A percentile compares a stretch with the other conserved stretches of the same genome.
These are phyloP conservation scores for Blepharisma japonicum DNA, from an alignment of 73 alveolate genomes.

Conservation along the genomic window DNA sequence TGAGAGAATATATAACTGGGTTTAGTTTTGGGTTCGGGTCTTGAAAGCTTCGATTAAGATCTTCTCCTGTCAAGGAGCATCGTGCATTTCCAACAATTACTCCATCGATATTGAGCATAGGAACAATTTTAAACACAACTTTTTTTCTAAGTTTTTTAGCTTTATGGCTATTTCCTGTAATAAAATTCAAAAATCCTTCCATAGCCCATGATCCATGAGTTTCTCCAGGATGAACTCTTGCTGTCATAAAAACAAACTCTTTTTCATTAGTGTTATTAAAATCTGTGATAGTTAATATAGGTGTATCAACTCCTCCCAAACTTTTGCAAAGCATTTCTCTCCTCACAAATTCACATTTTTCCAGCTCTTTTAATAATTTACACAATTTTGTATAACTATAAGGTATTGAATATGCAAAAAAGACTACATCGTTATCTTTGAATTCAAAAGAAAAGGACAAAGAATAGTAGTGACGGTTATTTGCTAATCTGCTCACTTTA, in stretches of 20 bases:
- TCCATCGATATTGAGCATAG: conserved; percentile 83
- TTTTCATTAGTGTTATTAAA: conserved; percentile 50
- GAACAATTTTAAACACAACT: conserved; percentile 71
- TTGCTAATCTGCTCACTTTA: conserved; percentile 75
- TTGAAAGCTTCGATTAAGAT: conserved; percentile 76
- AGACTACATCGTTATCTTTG: conserved; percentile 90
- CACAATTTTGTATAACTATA: conserved; percentile 78
- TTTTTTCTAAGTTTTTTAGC: conserved; percentile 76
- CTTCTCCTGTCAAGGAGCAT: conserved; percentile 63
- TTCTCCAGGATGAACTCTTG: conserved; percentile 91
- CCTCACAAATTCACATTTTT: conserved; percentile 49
- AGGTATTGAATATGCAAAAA: conserved; percentile 93
- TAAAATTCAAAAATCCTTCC: conserved; percentile 77
- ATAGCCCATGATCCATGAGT: conserved; percentile 75
- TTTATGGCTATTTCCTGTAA: conserved; percentile 69
- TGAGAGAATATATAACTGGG: conserved; percentile 83
- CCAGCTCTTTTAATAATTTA: conserved; percentile 67
- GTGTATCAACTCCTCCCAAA: conserved; percentile 76
- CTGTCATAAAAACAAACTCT: conserved; percentile 70
- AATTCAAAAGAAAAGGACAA: conserved; percentile 92
- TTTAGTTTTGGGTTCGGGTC: conserved; percentile 56
- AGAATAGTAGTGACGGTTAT: conserved; percentile 92
- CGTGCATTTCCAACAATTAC: conserved; percentile 78
- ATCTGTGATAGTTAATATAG: conserved; percentile 68
- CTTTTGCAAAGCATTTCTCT: conserved; percentile 69